Conservation (phyloP, 495 filamentous ascomycete species). For the Penicillium chermesinum region DNA sequence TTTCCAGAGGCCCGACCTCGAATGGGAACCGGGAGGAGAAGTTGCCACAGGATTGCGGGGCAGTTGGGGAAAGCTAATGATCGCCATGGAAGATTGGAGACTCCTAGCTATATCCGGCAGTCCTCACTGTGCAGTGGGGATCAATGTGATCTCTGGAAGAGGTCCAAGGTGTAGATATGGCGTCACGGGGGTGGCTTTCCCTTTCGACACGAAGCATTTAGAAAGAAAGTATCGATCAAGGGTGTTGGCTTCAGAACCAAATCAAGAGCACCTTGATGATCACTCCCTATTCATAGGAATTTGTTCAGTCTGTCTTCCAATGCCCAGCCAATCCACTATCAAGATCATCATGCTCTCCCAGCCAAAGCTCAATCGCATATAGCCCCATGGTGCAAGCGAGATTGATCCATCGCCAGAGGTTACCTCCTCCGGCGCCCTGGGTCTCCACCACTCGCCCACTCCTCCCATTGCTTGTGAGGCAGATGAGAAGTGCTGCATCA, state of each 20-base stretch:
- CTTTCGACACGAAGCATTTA: too few species aligned
- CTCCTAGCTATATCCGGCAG: neutral
- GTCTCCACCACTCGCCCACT: slow-evolving; percentile 81
- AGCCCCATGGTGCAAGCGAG: slow-evolving; percentile 78
- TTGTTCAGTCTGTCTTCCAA: slow-evolving; percentile 89
- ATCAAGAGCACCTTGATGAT: neutral
- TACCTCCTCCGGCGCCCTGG: slow-evolving; percentile 73
- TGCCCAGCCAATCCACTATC: slow-evolving; percentile 67
- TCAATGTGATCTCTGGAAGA: neutral
- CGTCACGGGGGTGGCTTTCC: neutral
- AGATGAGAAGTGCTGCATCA: slow-evolving; percentile 90
- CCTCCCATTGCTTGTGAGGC: slow-evolving; percentile 55
- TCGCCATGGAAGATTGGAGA: too few species aligned
- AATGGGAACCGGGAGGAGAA: neutral
- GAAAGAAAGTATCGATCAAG: neutral
- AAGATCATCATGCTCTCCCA: slow-evolving; percentile 68
- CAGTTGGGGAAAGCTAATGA: neutral
- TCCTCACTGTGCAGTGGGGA: neutral
- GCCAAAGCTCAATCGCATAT: slow-evolving; percentile 82
- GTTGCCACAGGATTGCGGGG: neutral
- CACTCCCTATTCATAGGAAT: neutral
- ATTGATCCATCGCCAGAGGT: slow-evolving; percentile 91
- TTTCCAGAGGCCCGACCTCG: neutral
- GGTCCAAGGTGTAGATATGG: neutral
- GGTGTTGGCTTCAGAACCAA: neutral